Conservation (phyloP, 2,329 filamentous ascomycete genomes). For the Rhynchosporium graminicola region DNA sequence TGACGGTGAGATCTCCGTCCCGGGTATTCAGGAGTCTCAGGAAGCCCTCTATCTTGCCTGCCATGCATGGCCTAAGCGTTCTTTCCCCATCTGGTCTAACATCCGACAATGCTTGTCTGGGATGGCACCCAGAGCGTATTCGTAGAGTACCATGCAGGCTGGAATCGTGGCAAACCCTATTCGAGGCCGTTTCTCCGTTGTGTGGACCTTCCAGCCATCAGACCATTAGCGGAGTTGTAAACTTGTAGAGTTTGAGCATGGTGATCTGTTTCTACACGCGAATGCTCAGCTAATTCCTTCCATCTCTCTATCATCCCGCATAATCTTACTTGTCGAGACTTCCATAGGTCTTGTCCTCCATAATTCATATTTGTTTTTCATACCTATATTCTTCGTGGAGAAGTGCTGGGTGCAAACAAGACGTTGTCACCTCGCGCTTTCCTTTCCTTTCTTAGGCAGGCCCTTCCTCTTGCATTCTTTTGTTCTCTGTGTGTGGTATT, state of each 20-base stretch:
- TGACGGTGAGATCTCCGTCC: conserved; percentile 5
- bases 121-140: conserved; percentile 3
- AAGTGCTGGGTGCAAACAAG: conserved; percentile 28
- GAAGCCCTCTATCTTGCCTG: background rate
- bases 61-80: conserved; percentile 1
- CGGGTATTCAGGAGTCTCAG: background rate
- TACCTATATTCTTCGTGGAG: conserved; percentile 23
- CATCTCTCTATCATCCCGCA: conserved; percentile 21
- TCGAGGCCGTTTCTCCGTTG: conserved; percentile 17
- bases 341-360: conserved; percentile 17
- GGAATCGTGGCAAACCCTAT: conserved; percentile 23
- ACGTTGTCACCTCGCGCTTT: conserved; percentile 27
- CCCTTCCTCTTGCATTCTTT: conserved; percentile 33
- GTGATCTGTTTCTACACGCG: conserved; percentile 25
- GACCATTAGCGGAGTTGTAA: conserved; percentile 17
- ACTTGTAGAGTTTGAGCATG: conserved; percentile 24
- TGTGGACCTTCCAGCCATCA: conserved; percentile 26
- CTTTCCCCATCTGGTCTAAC: conserved; percentile 12
- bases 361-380: conserved; percentile 25
- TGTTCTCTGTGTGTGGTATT: conserved; percentile 25
- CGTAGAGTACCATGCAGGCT: conserved; percentile 13
- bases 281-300: conserved; percentile 18
- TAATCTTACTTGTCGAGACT: conserved; percentile 22
- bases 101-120: conserved; percentile 25
- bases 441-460: conserved; percentile 34